Evolutionary conservation across 257 asterid genomes (phyloP), one percentile per base, ranked within the genome.

Genomic region (Knoxia roxburghii): DNA sequence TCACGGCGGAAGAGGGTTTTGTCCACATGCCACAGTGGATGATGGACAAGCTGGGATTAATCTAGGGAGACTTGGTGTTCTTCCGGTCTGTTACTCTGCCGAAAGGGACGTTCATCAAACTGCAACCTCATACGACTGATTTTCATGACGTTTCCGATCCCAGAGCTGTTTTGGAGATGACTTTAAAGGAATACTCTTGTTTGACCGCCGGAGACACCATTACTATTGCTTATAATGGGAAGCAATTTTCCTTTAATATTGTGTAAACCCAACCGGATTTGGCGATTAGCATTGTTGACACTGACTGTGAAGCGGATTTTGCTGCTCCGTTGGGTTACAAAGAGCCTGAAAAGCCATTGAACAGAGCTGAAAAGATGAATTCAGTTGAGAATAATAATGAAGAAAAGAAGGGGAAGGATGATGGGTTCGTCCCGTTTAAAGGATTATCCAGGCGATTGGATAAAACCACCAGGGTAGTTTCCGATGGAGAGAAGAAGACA

Each of bases 1-100:
- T 62, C 58, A 63, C 37, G 12, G 64, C 70, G 1, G 64, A 71
- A 0, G 69, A 71, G n/a, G 75, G 69, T 20, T 52, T 24, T 2
- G 54, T 71, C 32, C 53, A n/a, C 56, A 14, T 71, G 70, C 75
- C 75, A 6, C 13, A 53, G 0, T 71, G 70, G 75, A 62, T 71
- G 75, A 71, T 71, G 65, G 32, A 20, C 4, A 71, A 71, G 27
- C 27, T 71, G 58, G 27, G 52, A 35, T 2, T 71, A 1, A 15
- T 4, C 3, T 12, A 41, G 4, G 69, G 51, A 0, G 70, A 63
- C 7, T 35, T 64, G 3, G 75, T 71, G 1, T 13, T 37, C 37
- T 17, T 61, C 48, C 64, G 33, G 64, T 62, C 50, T 12, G 27
- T 6, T 2, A 0, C 1, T 6, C 74, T 70, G 1, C 46, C 55